A percentile compares a stretch with the other conserved stretches of the same genome.
Conservation (phyloP, 164 flowering plant genomes). For the Magnolia sinica region DNA sequence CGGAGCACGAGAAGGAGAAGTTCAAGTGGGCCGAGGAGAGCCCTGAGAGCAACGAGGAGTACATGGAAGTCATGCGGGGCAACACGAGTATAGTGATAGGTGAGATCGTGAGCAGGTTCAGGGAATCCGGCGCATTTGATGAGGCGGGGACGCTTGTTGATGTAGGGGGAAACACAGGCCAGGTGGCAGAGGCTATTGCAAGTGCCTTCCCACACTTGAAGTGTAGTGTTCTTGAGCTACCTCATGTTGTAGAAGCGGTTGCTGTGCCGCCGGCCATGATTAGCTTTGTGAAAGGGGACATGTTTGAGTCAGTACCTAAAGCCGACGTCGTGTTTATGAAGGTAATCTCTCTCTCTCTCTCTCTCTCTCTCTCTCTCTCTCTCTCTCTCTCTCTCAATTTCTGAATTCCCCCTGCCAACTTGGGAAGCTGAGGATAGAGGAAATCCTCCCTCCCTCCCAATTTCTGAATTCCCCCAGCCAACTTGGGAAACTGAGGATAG, state of each 20-base stretch:
- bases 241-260: not conserved
- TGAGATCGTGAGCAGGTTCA: not conserved
- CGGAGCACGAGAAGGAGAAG: not conserved
- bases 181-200: constrained; percentile 22
- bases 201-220: constrained; percentile 21
- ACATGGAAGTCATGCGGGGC: constrained; percentile 1
- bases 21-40: not conserved
- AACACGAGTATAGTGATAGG: not conserved
- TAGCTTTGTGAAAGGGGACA: not conserved
- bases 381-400: not conserved
- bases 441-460: too few relatives aligned
- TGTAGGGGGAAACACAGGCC: constrained; percentile 42
- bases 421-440: too few relatives aligned
- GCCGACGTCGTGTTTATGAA: not conserved
- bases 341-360: not conserved
- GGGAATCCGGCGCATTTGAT: constrained; percentile 9
- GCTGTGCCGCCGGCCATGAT: not conserved
- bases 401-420: too few relatives aligned
- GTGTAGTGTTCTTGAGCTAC: not conserved
- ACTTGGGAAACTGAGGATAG: too few relatives aligned
- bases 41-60: not conserved
- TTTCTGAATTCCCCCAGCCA: too few relatives aligned
- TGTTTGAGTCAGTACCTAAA: not conserved
- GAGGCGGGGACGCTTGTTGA: constrained; percentile 34
- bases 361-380: not conserved